Conservation (phyloP, 1,284 basidiomycete genomes). For the Rhizoctonia solani region DNA sequence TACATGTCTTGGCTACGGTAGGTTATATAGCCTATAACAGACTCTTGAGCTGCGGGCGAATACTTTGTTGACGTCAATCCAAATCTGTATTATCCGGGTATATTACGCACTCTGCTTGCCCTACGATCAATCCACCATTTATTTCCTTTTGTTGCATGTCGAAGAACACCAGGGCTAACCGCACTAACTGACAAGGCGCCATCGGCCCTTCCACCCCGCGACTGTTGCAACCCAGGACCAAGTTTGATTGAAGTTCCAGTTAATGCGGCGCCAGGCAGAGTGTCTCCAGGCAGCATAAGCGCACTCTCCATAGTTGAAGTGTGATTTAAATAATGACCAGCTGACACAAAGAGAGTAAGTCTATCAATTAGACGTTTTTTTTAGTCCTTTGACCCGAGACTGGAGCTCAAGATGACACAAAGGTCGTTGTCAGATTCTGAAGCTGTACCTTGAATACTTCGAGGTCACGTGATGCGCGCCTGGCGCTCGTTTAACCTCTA, state of each 20-base stretch:
- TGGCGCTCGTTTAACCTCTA: neutral
- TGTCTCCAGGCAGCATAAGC: conserved; percentile 63
- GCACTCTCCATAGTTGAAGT: conserved; percentile 4
- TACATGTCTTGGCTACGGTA: conserved; percentile 73
- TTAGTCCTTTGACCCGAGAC: no score
- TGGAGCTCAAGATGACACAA: no score
- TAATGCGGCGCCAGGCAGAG: conserved; percentile 66
- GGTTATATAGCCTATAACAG: conserved; percentile 72
- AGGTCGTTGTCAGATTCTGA: no score
- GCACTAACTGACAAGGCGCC: conserved; percentile 53
- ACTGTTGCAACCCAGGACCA: conserved; percentile 71
- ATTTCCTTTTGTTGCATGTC: conserved; percentile 68
- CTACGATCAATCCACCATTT: conserved; percentile 84
- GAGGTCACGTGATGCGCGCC: neutral
- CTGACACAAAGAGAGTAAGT: no score
- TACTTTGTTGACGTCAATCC: conserved; percentile 58
- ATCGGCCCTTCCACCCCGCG: conserved; percentile 44
- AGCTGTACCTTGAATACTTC: no score
- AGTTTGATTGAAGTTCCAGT: conserved; percentile 59
- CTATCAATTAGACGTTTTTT: no score
- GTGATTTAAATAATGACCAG: no score
- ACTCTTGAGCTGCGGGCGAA: conserved; percentile 79
- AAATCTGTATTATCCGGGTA: conserved; percentile 5
- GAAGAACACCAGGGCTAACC: conserved; percentile 67
- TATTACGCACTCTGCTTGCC: conserved; percentile 63